Evolutionary conservation across 306 rosid species (phyloP), one percentile per base, ranked within the genome.

Genomic region (Rosa chinensis): DNA sequence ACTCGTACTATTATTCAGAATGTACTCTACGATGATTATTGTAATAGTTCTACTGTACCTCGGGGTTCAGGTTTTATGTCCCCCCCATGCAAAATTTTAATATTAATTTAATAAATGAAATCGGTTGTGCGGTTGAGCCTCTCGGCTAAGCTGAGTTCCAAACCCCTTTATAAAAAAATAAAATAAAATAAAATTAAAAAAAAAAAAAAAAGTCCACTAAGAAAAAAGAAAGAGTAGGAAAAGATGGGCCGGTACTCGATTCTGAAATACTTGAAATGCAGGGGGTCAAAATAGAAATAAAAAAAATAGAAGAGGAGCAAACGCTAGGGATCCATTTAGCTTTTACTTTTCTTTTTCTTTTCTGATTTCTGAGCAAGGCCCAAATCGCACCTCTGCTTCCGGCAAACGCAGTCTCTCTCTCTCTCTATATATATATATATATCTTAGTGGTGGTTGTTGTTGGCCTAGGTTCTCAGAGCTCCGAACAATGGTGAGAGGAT

Each of bases 401-500:
- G 88, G 84, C 84, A 4, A 75, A 66, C 79, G 73, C 72, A 61
- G 39, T 1, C 74, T 63, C 78, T 79, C 55, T 72, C 18, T 58
- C 39, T 49, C 44, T 49, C 25, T 21, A 70, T 47, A 11, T 32
- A 1, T 32, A 1, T 32, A 1, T 32, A 2, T 32, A 2, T 32
- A 2, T 32, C 37, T 32, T 2, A 4, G 37, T 40, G 39, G 13
- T 21, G 11, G 68, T 32, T 66, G 49, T 67, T 23, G 75, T 12
- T 69, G 2, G n/a, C 12, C 67, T 73, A 42, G 82, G 82, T 79
- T 78, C 37, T 76, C 56, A 56, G 70, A 50, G 79, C 61, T 80
- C 23, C 0, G 4, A 39, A 70, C 77, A 73, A 96, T 96, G 99
- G 97, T 91, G 78, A 87, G 99, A 66, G 97, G 97, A 55, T 78